Evolutionary conservation across 2,329 filamentous ascomycete species (phyloP).

Genomic region (Paecilomyces fulvus): DNA sequence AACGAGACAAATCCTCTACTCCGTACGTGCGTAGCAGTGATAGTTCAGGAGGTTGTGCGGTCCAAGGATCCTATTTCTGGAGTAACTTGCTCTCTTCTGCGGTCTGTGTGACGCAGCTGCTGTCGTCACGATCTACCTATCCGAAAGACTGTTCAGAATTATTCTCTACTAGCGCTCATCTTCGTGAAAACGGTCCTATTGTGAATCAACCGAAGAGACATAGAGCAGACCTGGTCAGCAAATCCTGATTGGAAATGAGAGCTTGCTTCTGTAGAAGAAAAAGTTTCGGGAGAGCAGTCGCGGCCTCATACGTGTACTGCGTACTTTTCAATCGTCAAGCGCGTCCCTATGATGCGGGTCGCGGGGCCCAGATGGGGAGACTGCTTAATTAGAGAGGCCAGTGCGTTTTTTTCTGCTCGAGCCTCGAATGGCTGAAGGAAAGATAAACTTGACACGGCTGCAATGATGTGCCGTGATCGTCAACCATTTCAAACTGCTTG

Average conservation of each 20-base stretch:
- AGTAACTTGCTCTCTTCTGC: not conserved
- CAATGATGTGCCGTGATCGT: not conserved
- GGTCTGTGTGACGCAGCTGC: not conserved
- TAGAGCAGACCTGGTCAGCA: not conserved
- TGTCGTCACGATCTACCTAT: not conserved
- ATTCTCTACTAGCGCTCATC: not conserved
- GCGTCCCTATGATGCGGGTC: not conserved
- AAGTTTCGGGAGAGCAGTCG: not conserved
- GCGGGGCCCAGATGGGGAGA: not conserved
- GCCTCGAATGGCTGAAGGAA: not conserved
- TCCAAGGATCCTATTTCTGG: not conserved
- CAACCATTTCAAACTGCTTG: not conserved
- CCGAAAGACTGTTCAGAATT: not conserved
- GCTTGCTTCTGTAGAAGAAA: not conserved
- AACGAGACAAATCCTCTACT: too few species aligned
- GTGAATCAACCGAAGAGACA: not conserved
- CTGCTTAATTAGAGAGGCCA: not conserved
- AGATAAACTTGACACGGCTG: not conserved
- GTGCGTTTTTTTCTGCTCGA: not conserved
- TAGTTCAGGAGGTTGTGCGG: not conserved
- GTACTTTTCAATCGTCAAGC: not conserved
- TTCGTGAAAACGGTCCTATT: not conserved
- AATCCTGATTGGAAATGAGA: not conserved
- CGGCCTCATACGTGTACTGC: not conserved
- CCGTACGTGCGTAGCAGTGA: too few species aligned